phyloP scores from a whole-genome alignment of 495 filamentous ascomycete genomes.

The Penicillium lividum region DNA sequence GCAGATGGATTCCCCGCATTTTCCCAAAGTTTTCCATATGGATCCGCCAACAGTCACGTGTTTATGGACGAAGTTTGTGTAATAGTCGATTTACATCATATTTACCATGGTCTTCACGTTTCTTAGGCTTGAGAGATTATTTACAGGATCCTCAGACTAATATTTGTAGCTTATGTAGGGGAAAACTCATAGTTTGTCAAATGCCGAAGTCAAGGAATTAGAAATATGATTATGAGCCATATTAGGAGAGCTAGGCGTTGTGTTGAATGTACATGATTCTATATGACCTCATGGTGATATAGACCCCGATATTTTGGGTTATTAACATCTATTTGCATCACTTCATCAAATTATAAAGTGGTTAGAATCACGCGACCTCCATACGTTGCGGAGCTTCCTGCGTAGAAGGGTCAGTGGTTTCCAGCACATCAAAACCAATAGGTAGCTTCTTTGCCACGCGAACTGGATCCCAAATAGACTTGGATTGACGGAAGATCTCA shows the following conservation, averaged over 20 bases:
- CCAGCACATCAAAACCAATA: neutral
- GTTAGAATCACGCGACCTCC: neutral
- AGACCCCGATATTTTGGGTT: neutral
- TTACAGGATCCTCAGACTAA: no score
- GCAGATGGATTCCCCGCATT: neutral
- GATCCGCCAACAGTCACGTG: constrained; percentile 1
- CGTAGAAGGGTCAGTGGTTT: constrained; percentile 1
- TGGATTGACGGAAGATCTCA: constrained; percentile 42
- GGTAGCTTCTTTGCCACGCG: constrained; percentile 16
- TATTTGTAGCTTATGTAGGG: no score
- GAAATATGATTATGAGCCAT: neutral
- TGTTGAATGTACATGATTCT: neutral
- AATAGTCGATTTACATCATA: neutral
- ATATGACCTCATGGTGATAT: neutral
- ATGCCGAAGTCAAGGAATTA: neutral
- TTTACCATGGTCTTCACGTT: no score
- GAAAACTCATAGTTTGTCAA: no score
- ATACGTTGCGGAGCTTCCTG: neutral
- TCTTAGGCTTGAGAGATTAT: no score
- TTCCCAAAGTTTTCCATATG: neutral
- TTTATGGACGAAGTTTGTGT: neutral
- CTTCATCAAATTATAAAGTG: neutral
- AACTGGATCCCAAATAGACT: constrained; percentile 18
- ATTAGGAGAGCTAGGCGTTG: neutral
- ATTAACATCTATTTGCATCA: neutral